phyloP scores from a whole-genome alignment of 2,329 filamentous ascomycete genomes.

The Furcasterigmium sp. region DNA sequence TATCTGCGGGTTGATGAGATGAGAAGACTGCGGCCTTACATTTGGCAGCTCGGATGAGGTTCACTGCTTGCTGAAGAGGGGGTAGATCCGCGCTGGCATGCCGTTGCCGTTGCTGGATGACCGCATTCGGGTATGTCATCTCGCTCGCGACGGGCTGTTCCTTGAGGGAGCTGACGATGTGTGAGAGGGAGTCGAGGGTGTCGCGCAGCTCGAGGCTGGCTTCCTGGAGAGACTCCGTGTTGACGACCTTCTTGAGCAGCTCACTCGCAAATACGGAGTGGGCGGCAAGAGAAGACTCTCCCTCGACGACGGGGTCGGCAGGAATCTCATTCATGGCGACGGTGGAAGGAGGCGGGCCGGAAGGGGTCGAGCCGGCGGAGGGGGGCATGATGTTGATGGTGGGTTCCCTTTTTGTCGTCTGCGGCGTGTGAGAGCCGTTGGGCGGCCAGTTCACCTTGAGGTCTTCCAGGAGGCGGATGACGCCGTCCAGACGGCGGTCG shows the following conservation, averaged over 20 bases:
- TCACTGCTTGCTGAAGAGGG: constrained; percentile 10
- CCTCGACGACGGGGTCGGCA: constrained; percentile 31
- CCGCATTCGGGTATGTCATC: constrained; percentile 17
- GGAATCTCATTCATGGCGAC: constrained; percentile 5
- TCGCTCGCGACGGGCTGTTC: constrained; percentile 18
- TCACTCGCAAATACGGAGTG: constrained; percentile 42
- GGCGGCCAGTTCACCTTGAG: constrained; percentile 20
- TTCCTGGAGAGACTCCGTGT: constrained; percentile 18
- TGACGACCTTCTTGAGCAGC: constrained; percentile 32
- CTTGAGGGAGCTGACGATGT: constrained; percentile 20
- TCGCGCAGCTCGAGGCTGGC: constrained; percentile 25
- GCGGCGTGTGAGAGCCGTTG: not conserved
- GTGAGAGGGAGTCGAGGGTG: constrained; percentile 26
- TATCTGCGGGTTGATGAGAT: not conserved
- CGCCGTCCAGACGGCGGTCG: constrained; percentile 26
- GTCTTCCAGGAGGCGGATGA: constrained; percentile 25
- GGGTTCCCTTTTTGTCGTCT: not conserved
- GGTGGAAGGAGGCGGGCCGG: not conserved
- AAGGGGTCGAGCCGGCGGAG: not conserved
- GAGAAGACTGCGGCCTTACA: not conserved
- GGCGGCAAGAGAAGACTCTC: constrained; percentile 38
- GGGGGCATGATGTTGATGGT: not conserved
- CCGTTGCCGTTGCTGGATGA: constrained; percentile 1
- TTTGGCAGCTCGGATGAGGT: constrained; percentile 9
- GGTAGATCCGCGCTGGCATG: constrained; percentile 10